Base-by-base conservation (phyloP, 2,329 filamentous ascomycete genomes). In the Colletotrichum noveboracense region DNA sequence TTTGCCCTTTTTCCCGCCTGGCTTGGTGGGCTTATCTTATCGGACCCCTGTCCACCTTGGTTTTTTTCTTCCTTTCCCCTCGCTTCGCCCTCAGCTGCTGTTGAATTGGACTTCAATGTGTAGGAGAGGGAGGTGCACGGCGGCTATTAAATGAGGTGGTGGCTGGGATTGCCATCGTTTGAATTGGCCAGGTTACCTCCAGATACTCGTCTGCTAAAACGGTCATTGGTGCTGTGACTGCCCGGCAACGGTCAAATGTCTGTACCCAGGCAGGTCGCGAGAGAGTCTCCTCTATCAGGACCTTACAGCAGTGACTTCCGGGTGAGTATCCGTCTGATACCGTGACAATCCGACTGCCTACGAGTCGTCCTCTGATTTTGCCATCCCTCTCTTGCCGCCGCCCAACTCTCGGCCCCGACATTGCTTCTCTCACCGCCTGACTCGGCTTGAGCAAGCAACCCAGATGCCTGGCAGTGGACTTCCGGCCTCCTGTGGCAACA, bases 401-500 rank as follows among this genome's bases (percentile, higher is more conserved):
- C 64, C 71, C 66, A 72, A 43, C 32, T 32, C 69, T 28, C 34
- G 38, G 18, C 56, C 58, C 32, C 21, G 71, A 66, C n/a, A 52
- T 61, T 73, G 70, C 58, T 55, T 65, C 24, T 38, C 61, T 73
- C 74, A 75, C 74, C 70, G 74, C 74, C 74, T 75, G 74, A 75
- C 70, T 75, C 74, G 74, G 62, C 70, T 38, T 73, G 58, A n/a
- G 36, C 58, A 36, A 68, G 74, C 64, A 75, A 60, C 64, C 64
- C 48, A 69, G 74, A 74, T 74, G 74, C 74, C 70, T 75, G 64
- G 32, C 70, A 74, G 74, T 73, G 73, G 70, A 60, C 64, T 73
- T 64, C 64, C 64, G 18, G 28, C 70, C 65, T 73, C 43, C 58
- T 48, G 64, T 73, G 70, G 73, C 73, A 75, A 75, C 55, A 58